Evolutionary conservation across 768 basidiomycete genomes (phyloP).

Genomic region (Kwoniella bestiolae): DNA sequence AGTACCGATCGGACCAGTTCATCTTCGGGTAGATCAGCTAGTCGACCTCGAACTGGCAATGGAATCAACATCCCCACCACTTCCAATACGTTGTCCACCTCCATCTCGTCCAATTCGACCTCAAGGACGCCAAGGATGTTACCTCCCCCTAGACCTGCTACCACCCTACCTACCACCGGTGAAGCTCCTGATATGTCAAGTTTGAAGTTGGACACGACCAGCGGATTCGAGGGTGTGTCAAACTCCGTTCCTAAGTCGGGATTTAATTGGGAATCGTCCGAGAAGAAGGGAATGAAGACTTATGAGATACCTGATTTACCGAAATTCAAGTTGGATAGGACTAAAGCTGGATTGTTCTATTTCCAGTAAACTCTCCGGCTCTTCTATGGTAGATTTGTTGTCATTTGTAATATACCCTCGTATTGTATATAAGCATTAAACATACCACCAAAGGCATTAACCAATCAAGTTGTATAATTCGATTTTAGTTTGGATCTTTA

Average conservation of each 20-base stretch:
- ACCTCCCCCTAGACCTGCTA: conserved; percentile 16
- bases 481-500: background rate
- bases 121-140: conserved; percentile 13
- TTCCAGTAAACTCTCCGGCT: conserved; percentile 28
- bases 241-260: conserved; percentile 25
- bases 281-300: conserved; percentile 46
- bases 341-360: conserved; percentile 49
- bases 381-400: no score
- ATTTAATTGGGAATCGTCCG: conserved; percentile 45
- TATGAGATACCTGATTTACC: conserved; percentile 41
- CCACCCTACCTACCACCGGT: background rate
- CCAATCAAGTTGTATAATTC: background rate
- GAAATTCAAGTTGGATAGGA: conserved; percentile 36
- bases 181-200: conserved; percentile 11
- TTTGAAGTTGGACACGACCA: conserved; percentile 4
- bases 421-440: no score
- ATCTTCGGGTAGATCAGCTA: background rate
- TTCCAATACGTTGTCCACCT: conserved; percentile 12
- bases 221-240: background rate
- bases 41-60: background rate
- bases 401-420: conserved; percentile 5
- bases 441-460: background rate
- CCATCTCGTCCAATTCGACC: conserved; percentile 11
- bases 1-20: background rate
- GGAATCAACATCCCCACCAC: conserved; percentile 15